These are phyloP conservation scores for Paracamarosporium sp. DNA, from an alignment of 2,329 filamentous ascomycete genomes.

Conservation along the genomic window DNA sequence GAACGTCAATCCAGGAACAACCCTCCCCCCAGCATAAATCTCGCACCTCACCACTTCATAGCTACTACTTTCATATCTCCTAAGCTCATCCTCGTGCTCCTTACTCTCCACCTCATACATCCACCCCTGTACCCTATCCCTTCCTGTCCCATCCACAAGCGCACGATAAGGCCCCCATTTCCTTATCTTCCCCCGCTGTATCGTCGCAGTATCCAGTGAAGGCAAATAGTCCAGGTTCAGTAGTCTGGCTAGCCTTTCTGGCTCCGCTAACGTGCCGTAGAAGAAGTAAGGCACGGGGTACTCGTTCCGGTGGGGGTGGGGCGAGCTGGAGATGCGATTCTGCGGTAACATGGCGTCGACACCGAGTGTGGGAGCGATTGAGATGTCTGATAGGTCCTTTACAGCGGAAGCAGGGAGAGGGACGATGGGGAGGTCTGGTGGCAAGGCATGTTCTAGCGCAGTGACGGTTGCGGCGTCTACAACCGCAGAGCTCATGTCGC, in stretches of 20 bases:
- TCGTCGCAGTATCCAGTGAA: not conserved
- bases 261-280: constrained; percentile 15
- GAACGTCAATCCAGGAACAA: not conserved
- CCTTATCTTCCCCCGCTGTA: not conserved
- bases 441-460: not conserved
- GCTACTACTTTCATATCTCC: constrained; percentile 2
- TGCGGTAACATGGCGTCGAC: constrained; percentile 18
- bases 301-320: not conserved
- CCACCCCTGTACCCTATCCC: not conserved
- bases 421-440: not conserved
- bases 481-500: not conserved
- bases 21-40: not conserved
- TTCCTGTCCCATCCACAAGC: constrained; percentile 5
- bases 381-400: not conserved
- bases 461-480: not conserved
- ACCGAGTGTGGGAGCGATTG: constrained; percentile 15
- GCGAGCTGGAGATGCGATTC: not conserved
- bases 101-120: constrained; percentile 1
- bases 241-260: not conserved
- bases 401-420: not conserved
- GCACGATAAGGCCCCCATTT: constrained; percentile 9
- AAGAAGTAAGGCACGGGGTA: constrained; percentile 19
- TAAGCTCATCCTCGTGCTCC: constrained; percentile 9
- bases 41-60: constrained; percentile 14
- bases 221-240: not conserved